phyloP scores from a whole-genome alignment of 2,329 filamentous ascomycete species.

The Leptographium procerum region DNA sequence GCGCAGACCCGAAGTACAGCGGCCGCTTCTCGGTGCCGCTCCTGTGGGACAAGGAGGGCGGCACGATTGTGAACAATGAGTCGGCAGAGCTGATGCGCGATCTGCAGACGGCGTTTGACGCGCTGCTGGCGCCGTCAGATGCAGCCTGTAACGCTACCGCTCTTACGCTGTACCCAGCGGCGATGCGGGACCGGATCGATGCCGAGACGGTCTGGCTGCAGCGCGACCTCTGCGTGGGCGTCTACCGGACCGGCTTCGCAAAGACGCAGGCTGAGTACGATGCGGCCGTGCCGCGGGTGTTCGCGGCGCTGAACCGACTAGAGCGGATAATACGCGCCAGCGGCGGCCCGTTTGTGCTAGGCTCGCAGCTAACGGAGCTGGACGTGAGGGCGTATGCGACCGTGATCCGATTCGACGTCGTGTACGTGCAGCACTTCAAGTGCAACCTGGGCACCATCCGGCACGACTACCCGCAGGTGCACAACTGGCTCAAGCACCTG shows the following conservation, averaged over 20 bases:
- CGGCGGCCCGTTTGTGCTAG: constrained; percentile 42
- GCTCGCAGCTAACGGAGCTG: constrained; percentile 43
- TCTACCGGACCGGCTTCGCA: constrained; percentile 53
- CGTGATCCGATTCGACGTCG: constrained; percentile 46
- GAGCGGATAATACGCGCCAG: constrained; percentile 29
- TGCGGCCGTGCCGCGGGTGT: constrained; percentile 39
- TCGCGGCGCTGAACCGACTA: constrained; percentile 47
- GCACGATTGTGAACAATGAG: constrained; percentile 50
- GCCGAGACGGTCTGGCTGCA: constrained; percentile 40
- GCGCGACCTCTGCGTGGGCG: constrained; percentile 43
- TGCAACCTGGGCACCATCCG: constrained; percentile 51
- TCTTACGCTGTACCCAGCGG: constrained; percentile 42
- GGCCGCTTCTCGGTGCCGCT: constrained; percentile 50
- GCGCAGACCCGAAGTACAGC: constrained; percentile 46
- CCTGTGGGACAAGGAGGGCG: constrained; percentile 48
- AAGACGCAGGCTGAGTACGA: constrained; percentile 43
- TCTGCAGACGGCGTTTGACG: constrained; percentile 44
- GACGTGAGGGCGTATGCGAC: constrained; percentile 48
- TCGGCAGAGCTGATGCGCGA: constrained; percentile 45
- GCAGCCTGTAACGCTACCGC: no score
- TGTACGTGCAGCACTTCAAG: constrained; percentile 58
- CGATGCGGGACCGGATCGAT: constrained; percentile 39
- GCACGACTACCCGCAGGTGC: constrained; percentile 46
- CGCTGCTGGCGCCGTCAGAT: constrained; percentile 28
- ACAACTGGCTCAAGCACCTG: constrained; percentile 48